phyloP scores from a whole-genome alignment of 768 basidiomycete species.

The Hygrocybe punicea region DNA sequence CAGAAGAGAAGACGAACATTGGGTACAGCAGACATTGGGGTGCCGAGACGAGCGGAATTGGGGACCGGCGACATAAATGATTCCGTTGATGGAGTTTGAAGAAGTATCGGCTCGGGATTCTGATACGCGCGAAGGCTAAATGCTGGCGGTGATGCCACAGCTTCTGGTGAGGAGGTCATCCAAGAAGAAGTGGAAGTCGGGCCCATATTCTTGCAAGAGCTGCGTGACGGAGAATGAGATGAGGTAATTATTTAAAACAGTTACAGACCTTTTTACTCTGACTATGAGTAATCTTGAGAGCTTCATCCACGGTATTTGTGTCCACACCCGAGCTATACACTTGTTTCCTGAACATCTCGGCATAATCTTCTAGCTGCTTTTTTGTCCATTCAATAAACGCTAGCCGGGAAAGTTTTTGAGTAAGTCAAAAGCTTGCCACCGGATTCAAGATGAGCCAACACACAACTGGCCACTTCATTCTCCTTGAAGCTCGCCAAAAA shows the following conservation, averaged over 20 bases:
- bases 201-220: conserved; percentile 88
- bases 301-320: conserved; percentile 67
- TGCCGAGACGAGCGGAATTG: conserved; percentile 15
- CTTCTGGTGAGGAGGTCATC: conserved; percentile 56
- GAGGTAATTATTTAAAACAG: background rate
- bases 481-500: conserved; percentile 94
- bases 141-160: conserved; percentile 24
- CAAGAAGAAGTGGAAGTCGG: conserved; percentile 93
- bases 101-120: conserved; percentile 13
- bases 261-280: conserved; percentile 78
- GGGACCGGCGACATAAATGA: conserved; percentile 6
- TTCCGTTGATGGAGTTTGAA: conserved; percentile 9
- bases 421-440: conserved; percentile 1
- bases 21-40: conserved; percentile 9
- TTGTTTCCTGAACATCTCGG: conserved; percentile 83
- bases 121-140: conserved; percentile 33
- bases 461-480: conserved; percentile 89
- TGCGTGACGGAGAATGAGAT: conserved; percentile 23
- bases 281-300: conserved; percentile 66
- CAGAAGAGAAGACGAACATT: conserved; percentile 3
- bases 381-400: conserved; percentile 96
- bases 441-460: conserved; percentile 29
- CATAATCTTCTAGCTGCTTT: conserved; percentile 76
- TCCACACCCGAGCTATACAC: conserved; percentile 84
- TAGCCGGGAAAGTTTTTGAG: conserved; percentile 28